Evolutionary conservation across 768 basidiomycete species (phyloP).

Genomic region (Naganishia onofrii): DNA sequence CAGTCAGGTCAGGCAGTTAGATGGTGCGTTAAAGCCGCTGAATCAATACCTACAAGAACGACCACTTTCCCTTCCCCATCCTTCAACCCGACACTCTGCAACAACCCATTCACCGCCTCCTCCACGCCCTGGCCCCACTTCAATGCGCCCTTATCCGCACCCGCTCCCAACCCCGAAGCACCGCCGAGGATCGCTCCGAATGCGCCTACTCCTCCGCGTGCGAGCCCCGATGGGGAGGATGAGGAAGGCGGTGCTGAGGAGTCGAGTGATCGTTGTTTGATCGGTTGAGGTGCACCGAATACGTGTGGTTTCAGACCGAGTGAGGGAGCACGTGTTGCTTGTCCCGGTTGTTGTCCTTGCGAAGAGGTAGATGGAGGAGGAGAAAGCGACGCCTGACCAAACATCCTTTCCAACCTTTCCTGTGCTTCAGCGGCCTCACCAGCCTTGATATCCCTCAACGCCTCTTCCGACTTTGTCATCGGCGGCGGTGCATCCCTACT

Average conservation of each 20-base stretch:
- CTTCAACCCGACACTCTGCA: constrained; percentile 54
- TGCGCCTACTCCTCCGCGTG: constrained; percentile 6
- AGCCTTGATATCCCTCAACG: constrained; percentile 70
- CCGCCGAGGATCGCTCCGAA: background rate
- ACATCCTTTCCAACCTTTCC: constrained; percentile 32
- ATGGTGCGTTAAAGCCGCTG: too few relatives aligned
- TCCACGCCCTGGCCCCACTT: constrained; percentile 67
- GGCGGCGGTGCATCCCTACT: constrained; percentile 76
- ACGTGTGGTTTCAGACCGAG: constrained; percentile 4
- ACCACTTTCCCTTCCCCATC: constrained; percentile 62
- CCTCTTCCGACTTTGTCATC: constrained; percentile 74
- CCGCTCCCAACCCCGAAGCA: constrained; percentile 7
- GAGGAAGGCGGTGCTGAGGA: background rate
- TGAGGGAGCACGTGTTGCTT: background rate
- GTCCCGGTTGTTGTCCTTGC: background rate
- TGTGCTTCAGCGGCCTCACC: constrained; percentile 65
- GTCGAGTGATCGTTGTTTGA: constrained; percentile 11
- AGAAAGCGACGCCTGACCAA: constrained; percentile 1
- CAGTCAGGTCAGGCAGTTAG: too few relatives aligned
- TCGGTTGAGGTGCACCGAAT: constrained; percentile 25
- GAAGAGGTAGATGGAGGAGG: background rate
- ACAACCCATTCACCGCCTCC: constrained; percentile 64
- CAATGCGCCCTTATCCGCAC: constrained; percentile 23
- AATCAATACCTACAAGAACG: constrained; percentile 67
- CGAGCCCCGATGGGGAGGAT: background rate